Evolutionary conservation across 2,329 filamentous ascomycete genomes (phyloP).

Genomic region (Pseudopithomyces maydicus): DNA sequence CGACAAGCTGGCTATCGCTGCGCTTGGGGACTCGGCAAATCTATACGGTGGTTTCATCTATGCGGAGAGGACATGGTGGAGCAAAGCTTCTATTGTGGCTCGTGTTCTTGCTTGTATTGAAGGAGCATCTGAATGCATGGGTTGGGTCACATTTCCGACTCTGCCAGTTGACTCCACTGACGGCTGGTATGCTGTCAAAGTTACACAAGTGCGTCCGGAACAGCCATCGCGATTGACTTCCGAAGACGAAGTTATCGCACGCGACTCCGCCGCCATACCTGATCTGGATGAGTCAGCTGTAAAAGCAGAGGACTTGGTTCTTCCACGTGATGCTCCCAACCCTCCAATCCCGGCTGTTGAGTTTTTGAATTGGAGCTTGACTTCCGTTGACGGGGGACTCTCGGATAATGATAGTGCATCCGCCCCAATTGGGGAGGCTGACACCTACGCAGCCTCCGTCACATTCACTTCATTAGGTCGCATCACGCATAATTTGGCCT

Average conservation of each 20-base stretch:
- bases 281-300: constrained; percentile 16
- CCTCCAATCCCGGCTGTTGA: constrained; percentile 21
- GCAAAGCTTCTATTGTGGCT: constrained; percentile 60
- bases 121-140: constrained; percentile 58
- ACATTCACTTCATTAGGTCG: constrained; percentile 37
- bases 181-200: constrained; percentile 57
- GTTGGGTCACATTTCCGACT: constrained; percentile 55
- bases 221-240: constrained; percentile 47
- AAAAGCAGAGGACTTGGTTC: constrained; percentile 44
- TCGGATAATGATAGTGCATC: constrained; percentile 27
- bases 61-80: constrained; percentile 59
- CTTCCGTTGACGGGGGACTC: constrained; percentile 24
- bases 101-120: constrained; percentile 56
- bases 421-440: constrained; percentile 20
- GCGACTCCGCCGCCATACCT: constrained; percentile 45
- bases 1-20: constrained; percentile 53
- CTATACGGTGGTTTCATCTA: constrained; percentile 62
- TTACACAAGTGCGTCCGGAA: constrained; percentile 34
- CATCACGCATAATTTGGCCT: constrained; percentile 31
- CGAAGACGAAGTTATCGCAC: constrained; percentile 33
- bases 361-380: constrained; percentile 36
- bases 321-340: constrained; percentile 40
- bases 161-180: constrained; percentile 48
- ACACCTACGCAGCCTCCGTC: constrained; percentile 35
- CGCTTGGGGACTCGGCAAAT: constrained; percentile 57